Percentiles rank a stretch among this genome's conserved stretches.
These are phyloP conservation scores for Blastobotrys illinoisensis DNA, from an alignment of 1,139 yeast genomes.

Conservation along the genomic window DNA sequence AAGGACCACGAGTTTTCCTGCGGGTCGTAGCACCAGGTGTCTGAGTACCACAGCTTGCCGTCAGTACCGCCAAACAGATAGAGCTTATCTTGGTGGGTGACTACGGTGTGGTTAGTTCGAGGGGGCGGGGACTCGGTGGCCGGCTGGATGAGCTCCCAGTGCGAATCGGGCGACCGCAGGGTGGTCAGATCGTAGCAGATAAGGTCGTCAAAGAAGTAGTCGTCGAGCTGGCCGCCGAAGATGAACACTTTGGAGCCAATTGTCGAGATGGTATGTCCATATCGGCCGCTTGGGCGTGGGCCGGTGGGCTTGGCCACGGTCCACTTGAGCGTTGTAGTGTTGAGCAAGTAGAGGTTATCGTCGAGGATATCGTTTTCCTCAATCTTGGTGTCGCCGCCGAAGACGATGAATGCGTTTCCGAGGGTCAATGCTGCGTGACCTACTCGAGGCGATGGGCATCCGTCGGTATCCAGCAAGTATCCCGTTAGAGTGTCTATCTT, in stretches of 20 bases:
- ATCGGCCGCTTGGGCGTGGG: constrained; percentile 82
- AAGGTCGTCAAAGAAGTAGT: constrained; percentile 77
- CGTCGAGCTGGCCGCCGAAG: constrained; percentile 95
- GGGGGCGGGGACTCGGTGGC: constrained; percentile 58
- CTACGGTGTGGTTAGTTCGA: constrained; percentile 86
- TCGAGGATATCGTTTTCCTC: constrained; percentile 70
- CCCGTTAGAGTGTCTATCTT: constrained; percentile 42
- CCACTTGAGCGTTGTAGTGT: constrained; percentile 86
- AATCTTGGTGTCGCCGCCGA: constrained; percentile 95
- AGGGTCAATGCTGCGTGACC: constrained; percentile 92
- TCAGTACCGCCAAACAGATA: constrained; percentile 95
- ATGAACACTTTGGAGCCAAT: constrained; percentile 70
- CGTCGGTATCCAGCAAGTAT: constrained; percentile 59
- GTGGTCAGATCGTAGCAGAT: constrained; percentile 83
- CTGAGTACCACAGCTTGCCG: constrained; percentile 67
- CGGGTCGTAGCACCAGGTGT: constrained; percentile 81
- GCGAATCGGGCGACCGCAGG: constrained; percentile 76
- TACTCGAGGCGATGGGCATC: constrained; percentile 90
- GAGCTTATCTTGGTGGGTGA: constrained; percentile 69
- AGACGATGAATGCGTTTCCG: constrained; percentile 91
- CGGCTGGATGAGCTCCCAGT: constrained; percentile 74
- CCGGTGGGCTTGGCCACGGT: constrained; percentile 83
- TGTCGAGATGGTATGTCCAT: constrained; percentile 79
- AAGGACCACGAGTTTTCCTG: constrained; percentile 56
- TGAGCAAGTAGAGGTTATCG: constrained; percentile 84